Evolutionary conservation across 805 yeast species (phyloP), one percentile per base, ranked within the genome.

Genomic region (Candida incommunis): DNA sequence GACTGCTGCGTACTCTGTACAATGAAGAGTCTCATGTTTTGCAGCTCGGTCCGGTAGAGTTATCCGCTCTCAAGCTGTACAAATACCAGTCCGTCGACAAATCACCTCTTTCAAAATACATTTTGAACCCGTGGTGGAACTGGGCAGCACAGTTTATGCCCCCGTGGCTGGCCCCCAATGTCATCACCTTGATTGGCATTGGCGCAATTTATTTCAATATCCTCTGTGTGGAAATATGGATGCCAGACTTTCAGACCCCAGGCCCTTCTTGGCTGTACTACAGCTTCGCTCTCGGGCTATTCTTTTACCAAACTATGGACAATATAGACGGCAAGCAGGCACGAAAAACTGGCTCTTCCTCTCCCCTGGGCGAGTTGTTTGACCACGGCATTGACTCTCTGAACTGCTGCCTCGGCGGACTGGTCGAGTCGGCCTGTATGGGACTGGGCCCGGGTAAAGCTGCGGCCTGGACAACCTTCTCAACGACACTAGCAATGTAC

Each of bases 311-410:
- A 61, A 88, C 96, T 0, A 86, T 88, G 61, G 97, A 88, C 62
- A 95, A 95, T 0, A 83, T 95, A 62, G 97, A 88, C 62, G 97
- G 97, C 3, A 74, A 82, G 51, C 97, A 88, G 61, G 96, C 96
- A 15, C 77, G 97, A 58, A 76, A 90, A 57, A 88, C 96, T 1
- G 94, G 94, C n/a, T 94, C 86, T 62, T 75, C 85, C 50, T 92
- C 96, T 2, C 96, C 97, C 1, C 66, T 88, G 55, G 97, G 97
- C 26, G 97, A 88, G 60, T 69, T 88, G 46, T 90, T 90, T 58
- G 97, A 88, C 58, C 97, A 88, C 58, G 87, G 95, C 47, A 73
- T 77, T 25, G 82, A 78, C 56, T 74, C 82, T 1, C 60, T 77
- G 43, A 85, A 85, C 58, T 86, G 96, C 3, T 80, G 94, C 1